Evolutionary conservation across 2,329 filamentous ascomycete species (phyloP), one percentile per base, ranked within the genome.

Genomic region (Pezicula carpinea): DNA sequence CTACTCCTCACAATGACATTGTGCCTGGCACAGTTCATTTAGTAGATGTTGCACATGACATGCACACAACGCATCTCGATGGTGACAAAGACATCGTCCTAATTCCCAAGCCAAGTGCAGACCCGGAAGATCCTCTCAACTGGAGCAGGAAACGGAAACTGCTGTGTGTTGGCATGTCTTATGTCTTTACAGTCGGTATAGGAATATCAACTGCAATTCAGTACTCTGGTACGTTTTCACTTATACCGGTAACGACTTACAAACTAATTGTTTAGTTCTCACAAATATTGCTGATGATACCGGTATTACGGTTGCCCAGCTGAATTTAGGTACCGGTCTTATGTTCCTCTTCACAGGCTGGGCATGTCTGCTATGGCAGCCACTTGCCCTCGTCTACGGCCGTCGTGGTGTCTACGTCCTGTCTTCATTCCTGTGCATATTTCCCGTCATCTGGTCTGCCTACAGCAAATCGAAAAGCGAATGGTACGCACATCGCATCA

Each of bases 271-370:
- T 2, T 70, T 67, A 2, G 67, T 76, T 10, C 63, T 75, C 10
- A 67, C 69, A 4, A 66, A 68, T 13, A 70, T 76, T 23, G 66
- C 67, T 5, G 57, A 66, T 44, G 69, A 69, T n/a, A 71, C 69
- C 1, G 68, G 66, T 5, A 60, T 76, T 35, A 68, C 66, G 0
- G 59, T 72, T 3, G 61, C 60, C 5, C 62, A 69, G 17, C 55
- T 76, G 21, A 71, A 72, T 43, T 64, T 69, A 46, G 74, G 73
- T 14, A 75, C 69, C 4, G 73, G 73, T 4, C 66, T 71, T 39
- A 72, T 74, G 70, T 75, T 76, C 50, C 55, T 76, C 18, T 63
- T 72, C 11, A 66, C 74, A 15, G 73, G 74, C 1, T 76, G 72
- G 72, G 71, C 70, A 0, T 68, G 69, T 48, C 58, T 78, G 4